phyloP scores from a whole-genome alignment of 192 early-diverging fungal genomes.

The Linnemannia exigua region DNA sequence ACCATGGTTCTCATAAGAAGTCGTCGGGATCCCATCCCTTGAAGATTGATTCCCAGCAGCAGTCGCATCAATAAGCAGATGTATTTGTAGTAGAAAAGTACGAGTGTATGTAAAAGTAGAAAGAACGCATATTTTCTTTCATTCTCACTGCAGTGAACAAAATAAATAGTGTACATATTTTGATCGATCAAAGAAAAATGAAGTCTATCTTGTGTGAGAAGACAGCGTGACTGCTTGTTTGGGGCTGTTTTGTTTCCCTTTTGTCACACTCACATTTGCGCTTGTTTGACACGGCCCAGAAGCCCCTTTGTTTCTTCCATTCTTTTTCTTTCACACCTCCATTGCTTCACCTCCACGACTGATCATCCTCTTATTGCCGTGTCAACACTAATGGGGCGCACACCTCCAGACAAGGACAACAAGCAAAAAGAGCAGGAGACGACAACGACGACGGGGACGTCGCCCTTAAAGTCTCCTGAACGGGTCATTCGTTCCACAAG shows the following conservation, averaged over 20 bases:
- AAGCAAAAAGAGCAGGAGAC: too few species aligned
- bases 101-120: background rate
- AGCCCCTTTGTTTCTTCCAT: too few species aligned
- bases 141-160: background rate
- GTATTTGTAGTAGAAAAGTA: background rate
- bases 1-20: constrained; percentile 26
- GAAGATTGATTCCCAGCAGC: constrained; percentile 26
- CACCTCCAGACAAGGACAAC: background rate
- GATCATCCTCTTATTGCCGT: background rate
- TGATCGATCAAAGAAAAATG: background rate
- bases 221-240: too few species aligned
- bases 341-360: background rate
- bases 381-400: background rate
- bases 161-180: background rate
- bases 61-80: background rate
- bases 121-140: background rate
- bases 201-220: too few species aligned
- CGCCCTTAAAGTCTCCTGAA: background rate
- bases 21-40: constrained; percentile 42
- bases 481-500: too few species aligned
- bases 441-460: background rate
- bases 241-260: too few species aligned
- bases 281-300: too few species aligned
- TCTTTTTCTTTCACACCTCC: background rate
- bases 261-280: too few species aligned